phyloP scores from a whole-genome alignment of 2,329 filamentous ascomycete species.

The Alternaria gansuensis region DNA sequence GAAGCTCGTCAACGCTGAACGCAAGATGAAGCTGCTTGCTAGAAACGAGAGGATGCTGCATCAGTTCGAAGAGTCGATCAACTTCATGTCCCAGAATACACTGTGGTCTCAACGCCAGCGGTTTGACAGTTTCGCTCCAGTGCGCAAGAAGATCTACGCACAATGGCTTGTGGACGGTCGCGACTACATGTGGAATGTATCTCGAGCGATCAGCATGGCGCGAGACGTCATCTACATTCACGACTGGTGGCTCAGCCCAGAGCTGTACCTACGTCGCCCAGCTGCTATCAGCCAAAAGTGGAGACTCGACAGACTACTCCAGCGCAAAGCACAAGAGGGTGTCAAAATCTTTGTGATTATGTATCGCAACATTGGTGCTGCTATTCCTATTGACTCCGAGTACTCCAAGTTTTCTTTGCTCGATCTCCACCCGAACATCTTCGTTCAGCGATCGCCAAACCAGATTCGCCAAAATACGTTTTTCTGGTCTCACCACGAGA shows the following conservation, averaged over 20 bases:
- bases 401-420: constrained; percentile 97
- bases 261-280: constrained; percentile 92
- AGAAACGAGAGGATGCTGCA: constrained; percentile 87
- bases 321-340: constrained; percentile 90
- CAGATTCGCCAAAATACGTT: constrained; percentile 99
- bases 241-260: constrained; percentile 98
- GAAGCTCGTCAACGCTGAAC: constrained; percentile 88
- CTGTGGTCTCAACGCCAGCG: constrained; percentile 84
- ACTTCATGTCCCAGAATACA: constrained; percentile 82
- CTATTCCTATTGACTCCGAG: constrained; percentile 96
- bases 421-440: constrained; percentile 94
- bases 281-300: constrained; percentile 98
- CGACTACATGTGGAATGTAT: constrained; percentile 99
- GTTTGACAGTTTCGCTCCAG: constrained; percentile 92
- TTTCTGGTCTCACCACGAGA: constrained; percentile 99
- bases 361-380: constrained; percentile 96
- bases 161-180: constrained; percentile 97
- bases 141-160: constrained; percentile 84
- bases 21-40: constrained; percentile 89
- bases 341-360: constrained; percentile 98
- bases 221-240: constrained; percentile 99
- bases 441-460: constrained; percentile 94
- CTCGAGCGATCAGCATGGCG: constrained; percentile 93
- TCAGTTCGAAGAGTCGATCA: constrained; percentile 94
- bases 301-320: constrained; percentile 91